phyloP scores from a whole-genome alignment of 257 asterid species.

The Jacaranda copaia region DNA sequence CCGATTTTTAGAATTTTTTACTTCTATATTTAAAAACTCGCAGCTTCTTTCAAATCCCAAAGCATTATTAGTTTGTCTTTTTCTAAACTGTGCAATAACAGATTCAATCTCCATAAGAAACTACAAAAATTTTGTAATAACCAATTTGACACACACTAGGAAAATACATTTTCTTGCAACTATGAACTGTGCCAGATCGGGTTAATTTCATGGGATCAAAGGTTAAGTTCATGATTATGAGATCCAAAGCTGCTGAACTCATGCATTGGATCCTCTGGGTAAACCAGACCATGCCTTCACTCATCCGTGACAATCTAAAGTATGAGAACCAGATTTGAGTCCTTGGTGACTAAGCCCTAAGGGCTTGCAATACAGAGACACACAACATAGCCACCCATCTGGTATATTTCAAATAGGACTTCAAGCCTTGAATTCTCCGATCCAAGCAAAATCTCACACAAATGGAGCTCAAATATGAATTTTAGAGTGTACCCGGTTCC shows the following conservation, averaged over 20 bases:
- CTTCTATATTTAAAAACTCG: background rate
- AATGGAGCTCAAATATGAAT: too few species aligned
- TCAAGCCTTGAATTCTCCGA: too few species aligned
- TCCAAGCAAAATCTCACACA: too few species aligned
- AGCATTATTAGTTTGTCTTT: background rate
- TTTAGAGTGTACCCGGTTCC: too few species aligned
- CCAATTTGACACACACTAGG: background rate
- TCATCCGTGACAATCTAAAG: background rate
- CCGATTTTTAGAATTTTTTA: background rate
- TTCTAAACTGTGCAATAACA: background rate
- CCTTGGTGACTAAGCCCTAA: background rate
- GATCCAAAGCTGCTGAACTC: background rate
- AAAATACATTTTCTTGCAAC: background rate
- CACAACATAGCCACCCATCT: background rate
- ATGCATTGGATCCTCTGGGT: background rate
- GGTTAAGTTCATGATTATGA: background rate
- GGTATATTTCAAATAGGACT: background rate
- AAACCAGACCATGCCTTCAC: too few species aligned
- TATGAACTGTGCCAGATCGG: background rate
- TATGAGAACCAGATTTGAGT: background rate
- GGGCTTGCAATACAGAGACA: too few species aligned
- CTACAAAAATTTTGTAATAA: background rate
- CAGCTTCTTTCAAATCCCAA: conserved; percentile 1
- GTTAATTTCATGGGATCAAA: background rate
- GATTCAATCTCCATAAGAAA: background rate